A percentile compares a stretch with the other conserved stretches of the same genome.
These are phyloP conservation scores for Lentinula sp. DNA, from an alignment of 768 basidiomycete genomes.

Conservation along the genomic window DNA sequence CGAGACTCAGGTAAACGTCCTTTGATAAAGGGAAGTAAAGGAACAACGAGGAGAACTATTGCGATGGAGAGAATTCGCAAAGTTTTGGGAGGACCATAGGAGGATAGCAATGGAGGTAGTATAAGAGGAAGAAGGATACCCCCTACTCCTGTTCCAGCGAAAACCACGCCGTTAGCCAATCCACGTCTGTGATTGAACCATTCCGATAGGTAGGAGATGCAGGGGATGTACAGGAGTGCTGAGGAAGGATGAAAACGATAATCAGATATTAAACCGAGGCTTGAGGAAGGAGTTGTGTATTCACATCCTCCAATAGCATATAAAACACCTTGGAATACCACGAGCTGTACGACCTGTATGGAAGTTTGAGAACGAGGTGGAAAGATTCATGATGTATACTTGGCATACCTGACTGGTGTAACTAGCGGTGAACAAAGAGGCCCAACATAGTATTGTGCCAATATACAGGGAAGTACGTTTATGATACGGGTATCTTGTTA, in stretches of 20 bases:
- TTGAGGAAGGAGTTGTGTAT: neutral
- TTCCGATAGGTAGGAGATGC: constrained; percentile 21
- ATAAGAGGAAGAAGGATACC: constrained; percentile 21
- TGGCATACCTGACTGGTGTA: constrained; percentile 16
- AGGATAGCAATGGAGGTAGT: constrained; percentile 17
- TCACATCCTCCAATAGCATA: constrained; percentile 22
- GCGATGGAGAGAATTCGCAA: constrained; percentile 19
- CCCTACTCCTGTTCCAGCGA: constrained; percentile 21
- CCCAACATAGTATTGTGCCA: constrained; percentile 16
- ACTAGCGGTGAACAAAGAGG: constrained; percentile 21
- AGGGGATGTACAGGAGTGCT: constrained; percentile 20
- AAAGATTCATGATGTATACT: neutral
- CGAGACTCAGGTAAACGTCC: constrained; percentile 17
- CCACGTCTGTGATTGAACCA: constrained; percentile 25
- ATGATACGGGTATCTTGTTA: constrained; percentile 16
- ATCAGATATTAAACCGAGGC: neutral
- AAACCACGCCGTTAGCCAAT: constrained; percentile 24
- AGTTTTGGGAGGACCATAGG: constrained; percentile 15
- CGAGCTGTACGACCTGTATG: constrained; percentile 16
- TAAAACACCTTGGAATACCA: constrained; percentile 22
- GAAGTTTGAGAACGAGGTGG: neutral
- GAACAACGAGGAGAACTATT: constrained; percentile 14
- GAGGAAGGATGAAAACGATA: neutral
- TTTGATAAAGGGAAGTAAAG: constrained; percentile 19
- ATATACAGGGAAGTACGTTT: constrained; percentile 15